Evolutionary conservation across 371 early-diverging fungal genomes (phyloP), one percentile per base, ranked within the genome.

Genomic region (Mortierella sp.): DNA sequence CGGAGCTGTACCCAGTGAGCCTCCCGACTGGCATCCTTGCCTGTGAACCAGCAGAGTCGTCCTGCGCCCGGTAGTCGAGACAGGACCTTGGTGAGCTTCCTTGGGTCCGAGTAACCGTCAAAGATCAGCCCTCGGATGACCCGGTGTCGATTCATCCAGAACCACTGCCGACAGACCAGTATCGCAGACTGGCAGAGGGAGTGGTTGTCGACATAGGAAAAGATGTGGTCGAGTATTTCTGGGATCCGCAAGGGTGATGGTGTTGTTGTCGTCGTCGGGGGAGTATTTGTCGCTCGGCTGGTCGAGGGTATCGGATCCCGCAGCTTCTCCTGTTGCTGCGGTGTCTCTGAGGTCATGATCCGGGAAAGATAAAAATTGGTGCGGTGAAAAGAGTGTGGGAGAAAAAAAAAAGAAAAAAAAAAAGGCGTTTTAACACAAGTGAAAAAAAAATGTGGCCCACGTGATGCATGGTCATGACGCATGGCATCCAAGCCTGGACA

Each of bases 1-100:
- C 61, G 61, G 5, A 61, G 61, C 34, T 61, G 61, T 22, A 16
- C 61, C 61, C 61, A 61, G 61, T 61, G 61, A 7, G 61, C 22
- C 34, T 61, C 61, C 22, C 61, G 61, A 61, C 37, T 61, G 22
- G 9, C 61, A 37, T 61, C 61, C 61, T 39, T 31, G 8, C 61
- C 61, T 22, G 61, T 61, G 9, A 61, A 61, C 61, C 61, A 61
- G 22, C 61, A 61, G 37, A 61, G 61, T 19, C 61, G 61, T 8
- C 61, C 61, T 9, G 61, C 61, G 19, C 61, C 61, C 2, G 61
- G 61, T 4, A 61, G 22, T 19, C 61, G 34, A 19, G 37, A 19
- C n/a, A 61, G 7, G 34, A 61, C 61, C 61, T 61, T 34, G 39
- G 34, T 19, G 22, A 61, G 61, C 37, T 61, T 61, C 9, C 7